These are phyloP conservation scores for Cicer yamashitae DNA, from an alignment of 306 rosid species.

Conservation along the genomic window DNA sequence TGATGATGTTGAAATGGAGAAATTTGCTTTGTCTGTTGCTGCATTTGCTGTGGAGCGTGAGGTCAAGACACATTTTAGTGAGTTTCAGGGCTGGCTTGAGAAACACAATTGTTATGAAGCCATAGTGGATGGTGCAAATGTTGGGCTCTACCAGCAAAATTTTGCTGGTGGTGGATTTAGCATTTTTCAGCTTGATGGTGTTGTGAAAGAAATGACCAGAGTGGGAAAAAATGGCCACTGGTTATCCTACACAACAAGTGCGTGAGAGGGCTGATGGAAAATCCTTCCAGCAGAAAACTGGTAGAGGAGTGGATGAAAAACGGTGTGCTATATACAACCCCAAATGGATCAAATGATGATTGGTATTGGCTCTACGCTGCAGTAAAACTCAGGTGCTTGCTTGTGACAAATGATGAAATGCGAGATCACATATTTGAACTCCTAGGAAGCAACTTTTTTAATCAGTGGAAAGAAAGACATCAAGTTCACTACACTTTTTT, in stretches of 20 bases:
- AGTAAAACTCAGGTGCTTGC: slow-evolving; percentile 80
- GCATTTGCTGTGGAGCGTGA: slow-evolving; percentile 79
- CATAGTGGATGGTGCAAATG: slow-evolving; percentile 88
- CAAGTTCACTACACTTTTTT: slow-evolving; percentile 84
- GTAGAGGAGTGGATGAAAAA: slow-evolving; percentile 78
- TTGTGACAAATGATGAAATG: slow-evolving; percentile 93
- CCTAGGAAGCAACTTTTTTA: slow-evolving; percentile 76
- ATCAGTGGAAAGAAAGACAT: slow-evolving; percentile 93
- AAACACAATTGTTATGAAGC: slow-evolving; percentile 62
- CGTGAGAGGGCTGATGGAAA: slow-evolving; percentile 63
- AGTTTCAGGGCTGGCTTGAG: slow-evolving; percentile 88
- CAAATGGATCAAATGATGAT: slow-evolving; percentile 90
- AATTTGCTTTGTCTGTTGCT: slow-evolving; percentile 70
- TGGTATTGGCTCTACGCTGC: slow-evolving; percentile 97
- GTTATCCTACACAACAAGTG: slow-evolving; percentile 85
- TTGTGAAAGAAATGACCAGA: slow-evolving; percentile 71
- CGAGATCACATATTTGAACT: slow-evolving; percentile 94
- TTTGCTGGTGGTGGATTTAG: slow-evolving; percentile 92
- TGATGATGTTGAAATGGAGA: slow-evolving; percentile 67
- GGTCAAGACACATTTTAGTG: slow-evolving; percentile 65
- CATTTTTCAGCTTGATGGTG: slow-evolving; percentile 78
- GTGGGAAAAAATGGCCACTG: slow-evolving; percentile 77
- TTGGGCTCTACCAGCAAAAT: slow-evolving; percentile 96
- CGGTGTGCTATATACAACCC: slow-evolving; percentile 80
- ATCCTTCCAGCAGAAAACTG: slow-evolving; percentile 62